Conservation (phyloP, 495 filamentous ascomycete genomes). For the Cairneyella variabilis region DNA sequence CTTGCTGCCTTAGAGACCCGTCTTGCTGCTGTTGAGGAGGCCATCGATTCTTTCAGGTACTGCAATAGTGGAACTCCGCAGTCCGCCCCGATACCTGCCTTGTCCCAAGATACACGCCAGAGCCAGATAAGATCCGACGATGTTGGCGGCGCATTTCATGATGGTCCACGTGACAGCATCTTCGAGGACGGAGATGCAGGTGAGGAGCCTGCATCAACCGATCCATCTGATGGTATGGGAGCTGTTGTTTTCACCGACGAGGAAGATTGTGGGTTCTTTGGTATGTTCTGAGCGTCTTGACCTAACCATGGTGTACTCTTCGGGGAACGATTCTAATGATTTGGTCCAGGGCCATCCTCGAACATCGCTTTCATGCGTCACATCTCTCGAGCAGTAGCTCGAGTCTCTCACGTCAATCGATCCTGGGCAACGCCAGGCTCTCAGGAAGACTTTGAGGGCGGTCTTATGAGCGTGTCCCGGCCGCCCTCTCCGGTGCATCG, state of each 20-base stretch:
- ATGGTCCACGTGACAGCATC: slow-evolving; percentile 10
- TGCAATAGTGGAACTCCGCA: no score
- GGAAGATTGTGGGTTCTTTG: slow-evolving; percentile 45
- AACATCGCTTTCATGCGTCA: slow-evolving; percentile 48
- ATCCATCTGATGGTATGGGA: slow-evolving; percentile 41
- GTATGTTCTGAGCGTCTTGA: slow-evolving; percentile 24
- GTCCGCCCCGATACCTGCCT: no score
- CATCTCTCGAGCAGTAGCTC: no score
- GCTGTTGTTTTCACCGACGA: slow-evolving; percentile 38
- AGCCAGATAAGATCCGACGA: no score
- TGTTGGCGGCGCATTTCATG: slow-evolving; percentile 16
- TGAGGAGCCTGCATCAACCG: slow-evolving; percentile 22
- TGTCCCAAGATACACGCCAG: no score
- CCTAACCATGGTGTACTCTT: no score
- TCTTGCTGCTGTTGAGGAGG: no score
- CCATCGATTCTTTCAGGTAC: no score
- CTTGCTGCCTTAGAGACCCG: slow-evolving; percentile 9
- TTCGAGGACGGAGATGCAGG: slow-evolving; percentile 11
- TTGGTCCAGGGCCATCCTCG: slow-evolving; percentile 45
- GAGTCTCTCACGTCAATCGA: no score
- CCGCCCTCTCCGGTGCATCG: not conserved
- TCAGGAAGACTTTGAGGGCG: no score
- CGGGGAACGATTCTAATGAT: no score
- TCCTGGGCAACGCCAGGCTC: no score
- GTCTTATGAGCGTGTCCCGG: slow-evolving; percentile 31